Base-by-base conservation (phyloP, 176 grass and related monocot genomes). In the bread wheat (Triticum aestivum) region DNA sequence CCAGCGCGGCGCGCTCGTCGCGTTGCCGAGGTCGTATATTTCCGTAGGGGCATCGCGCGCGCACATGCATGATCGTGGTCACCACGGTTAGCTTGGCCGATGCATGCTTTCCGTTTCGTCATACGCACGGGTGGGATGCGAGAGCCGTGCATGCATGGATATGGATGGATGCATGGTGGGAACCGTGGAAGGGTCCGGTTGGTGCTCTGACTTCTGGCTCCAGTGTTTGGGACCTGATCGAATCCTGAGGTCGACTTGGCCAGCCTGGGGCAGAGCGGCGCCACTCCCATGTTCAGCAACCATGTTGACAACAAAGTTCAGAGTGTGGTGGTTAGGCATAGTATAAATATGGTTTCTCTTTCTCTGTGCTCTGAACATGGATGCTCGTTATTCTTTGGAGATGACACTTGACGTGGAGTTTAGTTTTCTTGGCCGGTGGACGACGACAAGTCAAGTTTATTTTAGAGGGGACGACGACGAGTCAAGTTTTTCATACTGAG, bases 21-120 rank as follows among this genome's bases (percentile, higher is more conserved):
- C 56, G 6, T 59, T 21, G 18, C 56, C 56, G 56, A 3, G 56
- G 56, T 59, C 56, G 54, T 12, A 12, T 45, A 45, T 45, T 12
- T 45, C 42, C 41, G 41, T 42, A 42, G 17, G 52, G 18, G 52
- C 52, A 8, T 58, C 52, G 15, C 10, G 0, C 47, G 15, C 17
- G 14, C 9, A 33, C 44, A 18, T 51, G 77, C 24, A 13, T 14
- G 15, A 2, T 5, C 72, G 49, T 51, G 72, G 42, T 24, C 42
- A 9, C 45, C 6, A 18, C 20, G 5, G 9, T 71, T 47, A 5
- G 39, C 5, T 35, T 15, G 54, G 12, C 32, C 14, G 84, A 69
- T 59, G 75, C 75, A 58, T 59, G 75, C 75, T 79, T 79, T 58
- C 65, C 27, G 84, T 71, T 79, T 71, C 65, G 74, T 70, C 84